phyloP scores from a whole-genome alignment of 106 monocot genomes.

The Dactylorhiza incarnata region DNA sequence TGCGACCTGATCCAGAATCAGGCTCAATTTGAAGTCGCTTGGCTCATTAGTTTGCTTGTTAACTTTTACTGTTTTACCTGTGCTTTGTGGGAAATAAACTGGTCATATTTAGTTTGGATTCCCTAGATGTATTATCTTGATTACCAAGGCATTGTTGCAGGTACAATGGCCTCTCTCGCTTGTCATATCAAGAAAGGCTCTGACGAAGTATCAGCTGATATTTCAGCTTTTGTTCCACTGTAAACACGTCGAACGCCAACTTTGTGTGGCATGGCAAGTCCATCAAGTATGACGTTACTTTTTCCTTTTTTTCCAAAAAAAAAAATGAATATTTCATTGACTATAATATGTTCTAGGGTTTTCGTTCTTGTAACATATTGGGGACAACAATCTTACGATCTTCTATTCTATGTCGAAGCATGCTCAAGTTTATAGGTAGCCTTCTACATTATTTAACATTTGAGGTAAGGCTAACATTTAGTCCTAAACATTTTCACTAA shows the following conservation, averaged over 20 bases:
- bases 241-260: conserved; percentile 88
- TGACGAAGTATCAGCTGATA: conserved; percentile 92
- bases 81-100: neutral
- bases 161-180: conserved; percentile 96
- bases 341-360: conserved; percentile 41
- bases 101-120: neutral
- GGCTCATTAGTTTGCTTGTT: neutral
- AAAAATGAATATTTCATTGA: neutral
- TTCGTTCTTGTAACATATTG: conserved; percentile 54
- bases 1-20: too few relatives aligned
- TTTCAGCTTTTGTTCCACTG: conserved; percentile 94
- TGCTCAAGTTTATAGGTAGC: conserved; percentile 95
- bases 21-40: too few relatives aligned
- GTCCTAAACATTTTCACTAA: neutral
- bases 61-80: neutral
- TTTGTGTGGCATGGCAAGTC: conserved; percentile 94
- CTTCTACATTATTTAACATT: conserved; percentile 97
- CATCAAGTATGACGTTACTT: conserved; percentile 66
- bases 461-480: conserved; percentile 42
- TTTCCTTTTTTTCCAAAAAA: conserved; percentile 11
- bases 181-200: conserved; percentile 83
- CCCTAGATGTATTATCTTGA: neutral
- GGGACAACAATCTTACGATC: conserved; percentile 77
- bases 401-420: conserved; percentile 85
- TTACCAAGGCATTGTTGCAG: conserved; percentile 29